phyloP scores from a whole-genome alignment of 345 rosid genomes.

The Bruguiera sexangula region DNA sequence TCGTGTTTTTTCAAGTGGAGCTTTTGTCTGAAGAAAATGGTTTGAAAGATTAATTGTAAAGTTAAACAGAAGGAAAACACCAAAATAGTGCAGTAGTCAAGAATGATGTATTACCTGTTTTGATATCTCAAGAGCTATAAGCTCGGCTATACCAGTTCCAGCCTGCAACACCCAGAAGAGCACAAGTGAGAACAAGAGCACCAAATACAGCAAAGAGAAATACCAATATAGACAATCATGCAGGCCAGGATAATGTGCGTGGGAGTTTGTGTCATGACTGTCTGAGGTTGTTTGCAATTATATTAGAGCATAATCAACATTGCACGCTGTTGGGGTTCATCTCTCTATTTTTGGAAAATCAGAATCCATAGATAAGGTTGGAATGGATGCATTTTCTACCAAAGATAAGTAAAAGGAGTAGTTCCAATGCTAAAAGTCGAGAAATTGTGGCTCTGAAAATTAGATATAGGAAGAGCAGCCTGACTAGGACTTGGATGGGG shows the following conservation, averaged over 20 bases:
- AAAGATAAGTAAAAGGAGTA: neutral
- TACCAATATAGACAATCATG: neutral
- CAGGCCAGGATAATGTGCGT: neutral
- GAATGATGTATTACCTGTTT: conserved; percentile 69
- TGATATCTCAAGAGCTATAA: conserved; percentile 87
- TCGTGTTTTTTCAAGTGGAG: conserved; percentile 68
- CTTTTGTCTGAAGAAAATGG: conserved; percentile 43
- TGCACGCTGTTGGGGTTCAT: neutral
- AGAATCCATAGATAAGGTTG: too few relatives aligned
- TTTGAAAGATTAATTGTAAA: conserved; percentile 19
- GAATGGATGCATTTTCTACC: neutral
- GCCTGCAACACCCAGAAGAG: conserved; percentile 49
- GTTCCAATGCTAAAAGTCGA: neutral
- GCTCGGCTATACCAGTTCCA: conserved; percentile 98
- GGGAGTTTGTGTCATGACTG: neutral
- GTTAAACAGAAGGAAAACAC: conserved; percentile 4
- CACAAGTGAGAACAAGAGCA: conserved; percentile 2
- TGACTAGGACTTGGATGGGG: too few relatives aligned
- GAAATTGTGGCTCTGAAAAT: too few relatives aligned
- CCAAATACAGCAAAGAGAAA: neutral
- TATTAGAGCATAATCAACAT: neutral
- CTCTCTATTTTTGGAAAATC: neutral
- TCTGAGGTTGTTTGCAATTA: neutral
- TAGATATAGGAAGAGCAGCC: too few relatives aligned
- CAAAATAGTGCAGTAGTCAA: neutral